Conservation (phyloP, 2,329 filamentous ascomycete species). For the Teratosphaeriaceae sp. region DNA sequence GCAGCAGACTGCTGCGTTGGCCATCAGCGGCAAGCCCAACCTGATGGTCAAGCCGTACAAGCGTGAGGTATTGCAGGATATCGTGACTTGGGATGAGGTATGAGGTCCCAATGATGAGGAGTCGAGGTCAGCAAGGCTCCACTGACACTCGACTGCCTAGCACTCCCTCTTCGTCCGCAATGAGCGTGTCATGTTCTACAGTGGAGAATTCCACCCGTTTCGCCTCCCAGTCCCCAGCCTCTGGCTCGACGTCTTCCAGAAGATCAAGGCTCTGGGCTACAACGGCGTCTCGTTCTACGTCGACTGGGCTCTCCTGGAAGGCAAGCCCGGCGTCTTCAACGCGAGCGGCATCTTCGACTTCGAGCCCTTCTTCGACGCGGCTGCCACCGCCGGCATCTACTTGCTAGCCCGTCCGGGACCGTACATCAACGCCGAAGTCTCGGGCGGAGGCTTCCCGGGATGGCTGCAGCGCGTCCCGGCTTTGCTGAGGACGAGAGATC, state of each 20-base stretch:
- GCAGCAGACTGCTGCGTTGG: slow-evolving; percentile 32
- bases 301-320: slow-evolving; percentile 72
- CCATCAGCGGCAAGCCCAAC: slow-evolving; percentile 45
- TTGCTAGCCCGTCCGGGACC: slow-evolving; percentile 51
- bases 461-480: slow-evolving; percentile 68
- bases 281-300: slow-evolving; percentile 74
- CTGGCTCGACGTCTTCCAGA: slow-evolving; percentile 71
- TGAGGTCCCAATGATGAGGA: not conserved
- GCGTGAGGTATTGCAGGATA: slow-evolving; percentile 48
- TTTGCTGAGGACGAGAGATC: slow-evolving; percentile 55
- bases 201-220: slow-evolving; percentile 68
- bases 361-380: slow-evolving; percentile 70
- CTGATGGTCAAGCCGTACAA: slow-evolving; percentile 44
- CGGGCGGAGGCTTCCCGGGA: slow-evolving; percentile 72
- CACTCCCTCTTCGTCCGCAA: slow-evolving; percentile 64
- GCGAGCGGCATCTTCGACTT: slow-evolving; percentile 67
- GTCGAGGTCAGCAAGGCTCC: not conserved
- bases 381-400: slow-evolving; percentile 66
- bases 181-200: slow-evolving; percentile 64
- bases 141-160: slow-evolving; percentile 8
- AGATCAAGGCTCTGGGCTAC: slow-evolving; percentile 74
- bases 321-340: slow-evolving; percentile 61
- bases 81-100: slow-evolving; percentile 62
- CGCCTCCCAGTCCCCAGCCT: slow-evolving; percentile 55
- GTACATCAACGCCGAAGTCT: slow-evolving; percentile 68